Evolutionary conservation across 139 green algal genomes (phyloP), one percentile per base, ranked within the genome.

Genomic region (Protoeuglena noctilucae): DNA sequence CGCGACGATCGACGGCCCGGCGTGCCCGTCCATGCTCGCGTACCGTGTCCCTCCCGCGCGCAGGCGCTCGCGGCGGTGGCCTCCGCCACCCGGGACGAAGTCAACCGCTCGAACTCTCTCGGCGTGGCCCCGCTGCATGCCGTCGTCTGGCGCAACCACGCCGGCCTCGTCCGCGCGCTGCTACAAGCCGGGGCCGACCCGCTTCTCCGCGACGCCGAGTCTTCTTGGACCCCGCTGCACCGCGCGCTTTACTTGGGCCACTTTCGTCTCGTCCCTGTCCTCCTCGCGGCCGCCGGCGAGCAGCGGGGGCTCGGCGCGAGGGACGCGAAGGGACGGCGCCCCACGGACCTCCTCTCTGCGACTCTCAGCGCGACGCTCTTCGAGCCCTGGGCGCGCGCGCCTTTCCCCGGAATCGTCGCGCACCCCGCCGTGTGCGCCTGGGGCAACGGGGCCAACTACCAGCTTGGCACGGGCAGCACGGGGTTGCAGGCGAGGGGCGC

Each of bases 381-480:
- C 47, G 3, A 21, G 12, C 26, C 5, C 28, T 6, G 2, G n/a
- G 18, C 9, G 6, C 40, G 27, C 24, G 21, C 17, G 7, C 21
- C 2, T 23, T 26, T 2, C 48, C 24, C 2, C 29, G 17, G 21
- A 21, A 34, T 22, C 31, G 16, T 16, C 3, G 6, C 40, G 27
- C 46, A 19, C 52, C 56, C 53, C 23, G 67, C 81, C 24, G 68
- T 93, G 40, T 93, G 79, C 67, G 65, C 51, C 41, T 96, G 85
- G 85, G 88, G 88, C 61, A 84, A 72, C 58, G 89, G 89, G 3
- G 70, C 72, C 43, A 95, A 97, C 74, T 95, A 87, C 56, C 78
- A 88, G 63, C 73, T 96, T 25, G 88, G 88, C 23, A 93, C 86
- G 31, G 86, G 86, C 53, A 71, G 53, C n/a, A 69, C 64, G 12